Conservation (phyloP, 2,329 filamentous ascomycete species). For the Penicillium fuscoglaucum region DNA sequence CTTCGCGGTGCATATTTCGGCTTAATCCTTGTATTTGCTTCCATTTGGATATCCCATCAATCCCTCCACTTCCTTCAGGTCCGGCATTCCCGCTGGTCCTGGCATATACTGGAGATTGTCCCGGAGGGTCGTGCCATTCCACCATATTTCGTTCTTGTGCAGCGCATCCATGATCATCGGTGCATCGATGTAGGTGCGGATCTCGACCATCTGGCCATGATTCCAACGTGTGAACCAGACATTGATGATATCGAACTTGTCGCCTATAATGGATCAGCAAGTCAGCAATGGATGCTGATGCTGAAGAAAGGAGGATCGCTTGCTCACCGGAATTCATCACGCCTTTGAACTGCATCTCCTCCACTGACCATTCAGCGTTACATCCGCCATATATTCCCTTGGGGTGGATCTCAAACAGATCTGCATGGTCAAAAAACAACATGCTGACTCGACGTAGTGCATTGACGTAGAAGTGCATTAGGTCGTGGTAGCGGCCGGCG, state of each 20-base stretch:
- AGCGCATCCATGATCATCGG: conserved; percentile 31
- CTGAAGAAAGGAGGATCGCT: neutral
- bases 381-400: conserved; percentile 36
- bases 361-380: conserved; percentile 34
- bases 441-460: conserved; percentile 33
- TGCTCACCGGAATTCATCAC: conserved; percentile 35
- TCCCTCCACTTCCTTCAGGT: conserved; percentile 28
- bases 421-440: conserved; percentile 30
- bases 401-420: conserved; percentile 34
- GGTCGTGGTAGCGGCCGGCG: conserved; percentile 34
- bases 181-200: conserved; percentile 36
- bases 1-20: neutral
- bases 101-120: conserved; percentile 35
- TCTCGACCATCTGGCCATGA: conserved; percentile 35
- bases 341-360: conserved; percentile 35
- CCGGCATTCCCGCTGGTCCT: conserved; percentile 36
- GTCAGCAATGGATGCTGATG: neutral
- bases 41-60: conserved; percentile 33
- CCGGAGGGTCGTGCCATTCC: conserved; percentile 32
- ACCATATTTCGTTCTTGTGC: conserved; percentile 37
- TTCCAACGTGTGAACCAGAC: conserved; percentile 39
- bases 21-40: conserved; percentile 26
- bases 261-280: conserved; percentile 20
- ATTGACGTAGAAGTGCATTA: conserved; percentile 38
- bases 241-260: conserved; percentile 34